Evolutionary conservation across 2,329 filamentous ascomycete genomes (phyloP).

Genomic region (Penicillium sp.): DNA sequence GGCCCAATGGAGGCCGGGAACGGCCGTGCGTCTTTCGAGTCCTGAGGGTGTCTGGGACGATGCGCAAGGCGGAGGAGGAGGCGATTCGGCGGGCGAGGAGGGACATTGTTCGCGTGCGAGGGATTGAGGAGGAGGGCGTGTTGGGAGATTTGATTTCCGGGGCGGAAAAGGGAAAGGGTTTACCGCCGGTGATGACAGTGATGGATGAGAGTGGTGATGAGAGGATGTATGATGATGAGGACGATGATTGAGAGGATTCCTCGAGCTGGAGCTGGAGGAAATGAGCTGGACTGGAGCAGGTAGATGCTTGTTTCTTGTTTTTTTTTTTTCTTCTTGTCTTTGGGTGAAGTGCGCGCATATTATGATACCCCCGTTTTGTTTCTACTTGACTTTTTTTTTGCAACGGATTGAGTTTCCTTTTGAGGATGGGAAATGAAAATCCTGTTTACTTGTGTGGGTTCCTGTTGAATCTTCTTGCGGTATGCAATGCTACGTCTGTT

Average conservation of each 20-base stretch:
- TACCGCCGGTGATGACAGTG: slow-evolving; percentile 6
- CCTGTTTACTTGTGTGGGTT: slow-evolving; percentile 16
- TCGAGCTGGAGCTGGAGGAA: neutral
- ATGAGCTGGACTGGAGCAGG: neutral
- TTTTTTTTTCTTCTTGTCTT: too few relatives aligned
- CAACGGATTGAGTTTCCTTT: slow-evolving; percentile 14
- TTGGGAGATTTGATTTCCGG: slow-evolving; percentile 36
- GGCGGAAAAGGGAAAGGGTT: slow-evolving; percentile 13
- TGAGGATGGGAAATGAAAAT: slow-evolving; percentile 11
- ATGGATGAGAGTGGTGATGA: slow-evolving; percentile 27
- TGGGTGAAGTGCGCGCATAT: slow-evolving; percentile 3
- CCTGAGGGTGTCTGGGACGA: slow-evolving; percentile 83
- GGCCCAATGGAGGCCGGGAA: slow-evolving; percentile 18
- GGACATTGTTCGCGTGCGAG: slow-evolving; percentile 62
- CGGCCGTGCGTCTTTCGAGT: slow-evolving; percentile 72
- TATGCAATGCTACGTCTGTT: slow-evolving; percentile 26
- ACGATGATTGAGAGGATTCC: slow-evolving; percentile 15
- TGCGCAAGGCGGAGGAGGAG: slow-evolving; percentile 85
- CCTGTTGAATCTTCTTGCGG: too few relatives aligned
- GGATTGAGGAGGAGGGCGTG: slow-evolving; percentile 41
- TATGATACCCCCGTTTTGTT: slow-evolving; percentile 11
- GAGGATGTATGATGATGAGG: slow-evolving; percentile 41
- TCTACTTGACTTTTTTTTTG: slow-evolving; percentile 12
- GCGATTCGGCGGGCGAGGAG: slow-evolving; percentile 70
- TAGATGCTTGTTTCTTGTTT: neutral